Evolutionary conservation across 495 filamentous ascomycete genomes (phyloP), one percentile per base, ranked within the genome.

Genomic region (Sabuloglossum arenarium): DNA sequence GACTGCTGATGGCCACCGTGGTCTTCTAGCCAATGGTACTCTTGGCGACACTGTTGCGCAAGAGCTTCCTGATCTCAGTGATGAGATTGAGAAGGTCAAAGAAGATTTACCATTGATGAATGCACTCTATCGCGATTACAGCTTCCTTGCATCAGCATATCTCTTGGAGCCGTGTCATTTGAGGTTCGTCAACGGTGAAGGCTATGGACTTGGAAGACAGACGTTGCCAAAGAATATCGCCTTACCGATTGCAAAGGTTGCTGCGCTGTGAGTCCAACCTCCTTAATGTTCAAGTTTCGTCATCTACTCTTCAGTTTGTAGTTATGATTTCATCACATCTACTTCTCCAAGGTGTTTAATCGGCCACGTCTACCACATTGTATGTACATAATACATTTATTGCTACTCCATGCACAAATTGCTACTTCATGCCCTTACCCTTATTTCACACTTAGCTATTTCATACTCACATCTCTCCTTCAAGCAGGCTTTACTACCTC

Each of bases 101-200:
- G 67, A 73, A 53, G 80, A 94, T 66, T 72, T 88, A 21, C 81
- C 80, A 19, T 70, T 83, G 29, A 74, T 90, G 72, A 86, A 85
- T 64, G 88, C 86, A 28, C 69, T 90, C 55, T 94, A 93, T 67
- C 73, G 88, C 25, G 88, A 94, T 70, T 94, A 94, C 65, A 82
- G 83, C 27, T 95, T 93, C 70, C 69, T 94, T 3, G 85, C 87
- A 0, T 89, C 84, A 14, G 82, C 88, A 0, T 94, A 91, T 64
- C 71, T 95, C 16, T 75, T 95, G n/a, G 88, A 95, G 71, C 88
- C 88, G n/a, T 95, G 88, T 67, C 88, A 88, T 69, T 71, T 82
- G 70, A 74, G 82, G 61, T 80, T 76, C 61, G 66, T 81, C 55
- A 74, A 75, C 19, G 82, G 79, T 0, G 74, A 80, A 59, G 70